Evolutionary conservation across 257 asterid species (phyloP), one percentile per base, ranked within the genome.

Genomic region (Rauvolfia tetraphylla): DNA sequence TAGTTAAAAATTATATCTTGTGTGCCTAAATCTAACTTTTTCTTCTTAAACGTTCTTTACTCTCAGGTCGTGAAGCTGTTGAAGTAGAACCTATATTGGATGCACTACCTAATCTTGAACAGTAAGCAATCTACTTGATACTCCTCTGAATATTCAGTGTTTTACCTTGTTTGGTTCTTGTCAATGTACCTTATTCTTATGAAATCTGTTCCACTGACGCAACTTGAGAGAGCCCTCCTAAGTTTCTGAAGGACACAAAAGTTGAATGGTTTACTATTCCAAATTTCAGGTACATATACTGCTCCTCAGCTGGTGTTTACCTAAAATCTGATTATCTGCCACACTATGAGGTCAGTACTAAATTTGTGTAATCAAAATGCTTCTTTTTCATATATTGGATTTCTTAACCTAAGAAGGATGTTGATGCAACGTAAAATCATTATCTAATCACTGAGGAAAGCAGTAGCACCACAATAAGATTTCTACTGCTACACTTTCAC

Each of bases 261-360:
- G 57, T 29, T 41, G 25, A 46, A 29, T 71, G 39, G 38, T 38
- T 31, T 25, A 34, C 5, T 39, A 20, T 1, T 23, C 71, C 18
- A 70, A 80, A 74, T 77, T 81, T 23, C 88, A 92, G 96, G 95
- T 92, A 86, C 87, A 92, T 92, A 81, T 92, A 92, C 89, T 92
- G 96, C 88, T 92, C 97, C 68, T 92, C 97, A 25, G 97, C 97
- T 53, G 97, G 97, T 38, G 97, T 92, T 71, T 92, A 92, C 89
- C 91, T 92, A 73, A 90, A 92, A 87, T 42, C 95, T 31, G 97
- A 92, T 77, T 83, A 73, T 82, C 87, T 72, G 48, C 97, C 97
- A 58, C 96, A 92, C 78, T 89, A 61, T 79, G 97, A 92, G 93
- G 97, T 89, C 68, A 74, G 90, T 48, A 7, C 68, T 58, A 25